Base-by-base conservation (phyloP, 1,284 basidiomycete species). In the Cutaneotrichosporon sp. region DNA sequence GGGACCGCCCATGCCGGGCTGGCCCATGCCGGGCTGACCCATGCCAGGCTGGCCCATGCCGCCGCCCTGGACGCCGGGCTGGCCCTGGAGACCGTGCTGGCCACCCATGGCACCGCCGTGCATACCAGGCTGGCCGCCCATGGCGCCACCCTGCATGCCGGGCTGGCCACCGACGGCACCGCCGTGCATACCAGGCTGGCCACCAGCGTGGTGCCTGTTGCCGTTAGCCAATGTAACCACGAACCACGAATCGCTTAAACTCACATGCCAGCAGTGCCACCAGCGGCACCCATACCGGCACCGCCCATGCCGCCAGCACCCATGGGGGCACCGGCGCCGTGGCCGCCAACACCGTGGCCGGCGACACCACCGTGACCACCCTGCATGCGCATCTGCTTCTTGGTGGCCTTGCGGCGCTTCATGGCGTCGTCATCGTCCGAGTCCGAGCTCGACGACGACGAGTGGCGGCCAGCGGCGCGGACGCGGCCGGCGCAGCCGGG, bases 401-500 rank as follows among this genome's bases (percentile, higher is more conserved):
- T 58, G 42, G 43, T 15, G 23, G 23, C 42, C 50, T 52, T 52
- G 53, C 53, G 53, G 26, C 17, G 34, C n/a, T 38, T 37, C 44
- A 52, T 50, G 21, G 12, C 15, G 12, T 51, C 51, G 50, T 50
- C 41, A 44, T 58, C 57, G 14, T 36, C 42, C n/a, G 26, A 34
- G 46, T 48, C 46, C 13, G 47, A 47, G 23, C 37, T 37, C 26
- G 50, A 52, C 34, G 50, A 52, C 23, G 55, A 56, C 17, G 53
- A 39, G 46, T 55, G 44, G 22, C 33, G 41, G 14, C 52, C 56
- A 9, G 17, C n/a, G 12, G 17, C 26, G 41, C 54, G 54, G 21
- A 46, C 56, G 12, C 45, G 46, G 26, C 57, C 57, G 15, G 20
- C 13, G 48, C 57, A 58, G 46, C 47, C 46, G 47, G 50, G 50